Conservation (phyloP, 805 yeast genomes). For the Saccharomycopsis guyanensis region DNA sequence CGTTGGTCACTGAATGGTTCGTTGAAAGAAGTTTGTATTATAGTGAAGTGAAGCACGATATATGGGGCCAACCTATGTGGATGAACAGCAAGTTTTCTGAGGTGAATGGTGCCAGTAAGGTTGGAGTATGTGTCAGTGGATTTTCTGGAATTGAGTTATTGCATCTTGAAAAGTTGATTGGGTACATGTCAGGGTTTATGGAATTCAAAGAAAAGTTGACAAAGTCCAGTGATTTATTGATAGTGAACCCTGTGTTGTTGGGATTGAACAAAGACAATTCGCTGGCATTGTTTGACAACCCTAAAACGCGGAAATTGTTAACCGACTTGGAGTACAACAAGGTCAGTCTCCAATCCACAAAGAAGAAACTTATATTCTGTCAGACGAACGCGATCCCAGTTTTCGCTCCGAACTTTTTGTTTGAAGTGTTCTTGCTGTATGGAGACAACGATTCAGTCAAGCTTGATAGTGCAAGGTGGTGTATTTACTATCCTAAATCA, state of each 20-base stretch:
- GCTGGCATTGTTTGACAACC: slow-evolving; percentile 24
- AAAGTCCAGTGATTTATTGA: slow-evolving; percentile 44
- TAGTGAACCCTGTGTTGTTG: slow-evolving; percentile 44
- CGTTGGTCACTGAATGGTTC: slow-evolving; percentile 69
- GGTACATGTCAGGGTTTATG: slow-evolving; percentile 39
- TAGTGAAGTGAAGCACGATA: slow-evolving; percentile 40
- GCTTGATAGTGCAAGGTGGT: slow-evolving; percentile 43
- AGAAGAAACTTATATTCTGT: slow-evolving; percentile 50
- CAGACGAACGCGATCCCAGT: slow-evolving; percentile 51
- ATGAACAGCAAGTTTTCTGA: slow-evolving; percentile 21
- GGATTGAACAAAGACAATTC: slow-evolving; percentile 34
- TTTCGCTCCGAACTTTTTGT: slow-evolving; percentile 45
- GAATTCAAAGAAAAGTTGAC: slow-evolving; percentile 42
- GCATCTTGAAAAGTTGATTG: slow-evolving; percentile 59
- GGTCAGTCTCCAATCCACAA: slow-evolving; percentile 37
- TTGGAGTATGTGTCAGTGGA: slow-evolving; percentile 54
- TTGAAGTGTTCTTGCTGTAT: slow-evolving; percentile 40
- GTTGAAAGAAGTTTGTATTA: slow-evolving; percentile 66
- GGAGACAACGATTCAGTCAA: slow-evolving; percentile 28
- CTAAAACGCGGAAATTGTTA: slow-evolving; percentile 26
- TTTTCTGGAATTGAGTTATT: slow-evolving; percentile 69
- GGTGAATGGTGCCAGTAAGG: slow-evolving; percentile 26
- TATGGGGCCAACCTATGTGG: slow-evolving; percentile 55
- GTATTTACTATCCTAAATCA: slow-evolving; percentile 46
- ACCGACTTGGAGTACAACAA: slow-evolving; percentile 26